Percentiles rank a stretch among this genome's conserved stretches.
These are phyloP conservation scores for Diddensiella santjacobensis DNA, from an alignment of 805 yeast species.

Conservation along the genomic window DNA sequence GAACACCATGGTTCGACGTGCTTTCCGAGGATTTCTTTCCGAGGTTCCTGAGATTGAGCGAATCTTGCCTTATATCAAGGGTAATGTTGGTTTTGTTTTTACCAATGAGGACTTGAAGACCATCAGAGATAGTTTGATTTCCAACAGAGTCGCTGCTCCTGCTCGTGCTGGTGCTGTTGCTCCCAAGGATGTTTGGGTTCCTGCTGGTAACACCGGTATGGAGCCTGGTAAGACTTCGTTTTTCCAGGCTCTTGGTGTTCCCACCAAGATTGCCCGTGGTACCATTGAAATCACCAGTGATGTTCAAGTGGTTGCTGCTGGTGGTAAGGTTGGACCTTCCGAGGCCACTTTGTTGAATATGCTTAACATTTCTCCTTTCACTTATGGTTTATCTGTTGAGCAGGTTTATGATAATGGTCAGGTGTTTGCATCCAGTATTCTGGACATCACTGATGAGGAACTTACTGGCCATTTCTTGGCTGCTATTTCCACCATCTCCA, in stretches of 20 bases:
- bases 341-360: slow-evolving; percentile 98
- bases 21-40: slow-evolving; percentile 89
- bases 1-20: slow-evolving; percentile 99
- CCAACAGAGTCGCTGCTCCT: slow-evolving; percentile 99
- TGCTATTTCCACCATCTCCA: slow-evolving; percentile 91
- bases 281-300: slow-evolving; percentile 98
- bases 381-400: slow-evolving; percentile 94
- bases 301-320: slow-evolving; percentile 88
- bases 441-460: slow-evolving; percentile 98
- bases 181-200: slow-evolving; percentile 95
- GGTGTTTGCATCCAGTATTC: slow-evolving; percentile 92
- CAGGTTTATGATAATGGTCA: slow-evolving; percentile 99
- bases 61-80: slow-evolving; percentile 89
- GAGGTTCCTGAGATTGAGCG: slow-evolving; percentile 97
- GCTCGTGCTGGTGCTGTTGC: slow-evolving; percentile 99
- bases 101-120: slow-evolving; percentile 92
- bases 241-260: slow-evolving; percentile 99
- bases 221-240: slow-evolving; percentile 99
- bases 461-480: slow-evolving; percentile 86
- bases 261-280: slow-evolving; percentile 99
- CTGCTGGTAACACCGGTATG: slow-evolving; percentile 99
- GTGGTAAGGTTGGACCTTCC: slow-evolving; percentile 93
- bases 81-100: slow-evolving; percentile 99
- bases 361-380: slow-evolving; percentile 99
- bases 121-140: slow-evolving; percentile 80